Evolutionary conservation across 768 basidiomycete genomes (phyloP).

Genomic region (Leucosporidium yakuticum): DNA sequence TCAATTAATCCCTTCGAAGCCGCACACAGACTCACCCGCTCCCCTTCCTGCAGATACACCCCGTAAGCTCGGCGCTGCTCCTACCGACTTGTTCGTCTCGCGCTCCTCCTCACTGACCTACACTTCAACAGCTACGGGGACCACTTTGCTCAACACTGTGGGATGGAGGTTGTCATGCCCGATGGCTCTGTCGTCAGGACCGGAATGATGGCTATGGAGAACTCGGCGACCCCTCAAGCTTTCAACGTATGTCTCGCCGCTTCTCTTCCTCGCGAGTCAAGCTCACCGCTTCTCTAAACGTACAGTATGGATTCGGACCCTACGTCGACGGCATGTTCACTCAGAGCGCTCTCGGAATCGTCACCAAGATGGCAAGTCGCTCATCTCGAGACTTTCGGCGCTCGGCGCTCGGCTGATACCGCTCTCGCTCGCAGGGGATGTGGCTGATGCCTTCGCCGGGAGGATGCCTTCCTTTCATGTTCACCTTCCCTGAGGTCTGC

Average conservation of each 20-base stretch:
- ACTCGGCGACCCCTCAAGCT: conserved; percentile 15
- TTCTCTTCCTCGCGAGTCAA: too few relatives aligned
- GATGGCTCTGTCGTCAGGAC: not conserved
- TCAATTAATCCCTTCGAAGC: too few relatives aligned
- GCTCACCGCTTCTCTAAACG: too few relatives aligned
- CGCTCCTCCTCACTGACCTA: not conserved
- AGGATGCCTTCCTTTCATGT: not conserved
- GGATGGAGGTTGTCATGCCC: conserved; percentile 29
- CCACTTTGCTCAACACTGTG: conserved; percentile 31
- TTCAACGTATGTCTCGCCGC: conserved; percentile 5
- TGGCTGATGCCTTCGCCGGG: not conserved
- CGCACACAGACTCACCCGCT: too few relatives aligned
- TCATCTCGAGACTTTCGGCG: too few relatives aligned
- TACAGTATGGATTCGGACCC: conserved; percentile 27
- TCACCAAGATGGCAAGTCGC: conserved; percentile 23
- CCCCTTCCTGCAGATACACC: not conserved
- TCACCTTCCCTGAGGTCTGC: not conserved
- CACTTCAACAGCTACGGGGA: conserved; percentile 18
- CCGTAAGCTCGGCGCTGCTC: not conserved
- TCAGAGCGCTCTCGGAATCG: conserved; percentile 23
- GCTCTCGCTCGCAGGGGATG: too few relatives aligned
- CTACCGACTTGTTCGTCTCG: not conserved
- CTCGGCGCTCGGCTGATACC: too few relatives aligned
- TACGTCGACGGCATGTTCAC: conserved; percentile 35
- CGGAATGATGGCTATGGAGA: conserved; percentile 29